Evolutionary conservation across 345 rosid species (phyloP).

Genomic region (Eucalyptus urophylla): DNA sequence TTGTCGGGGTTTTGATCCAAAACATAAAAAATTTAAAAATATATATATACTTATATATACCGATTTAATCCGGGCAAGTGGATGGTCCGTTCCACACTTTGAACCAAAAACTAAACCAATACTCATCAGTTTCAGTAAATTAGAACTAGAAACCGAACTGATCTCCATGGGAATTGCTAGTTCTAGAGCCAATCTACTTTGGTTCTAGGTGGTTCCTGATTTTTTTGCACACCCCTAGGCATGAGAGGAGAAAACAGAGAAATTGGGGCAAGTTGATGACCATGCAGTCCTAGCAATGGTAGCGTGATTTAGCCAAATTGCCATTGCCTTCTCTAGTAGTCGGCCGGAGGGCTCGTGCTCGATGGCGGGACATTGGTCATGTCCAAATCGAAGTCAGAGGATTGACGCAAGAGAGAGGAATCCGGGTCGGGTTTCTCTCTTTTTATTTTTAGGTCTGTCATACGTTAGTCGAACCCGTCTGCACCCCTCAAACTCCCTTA

Average conservation of each 20-base stretch:
- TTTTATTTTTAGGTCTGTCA: not conserved
- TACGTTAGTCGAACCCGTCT: not conserved
- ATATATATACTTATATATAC: too few relatives aligned
- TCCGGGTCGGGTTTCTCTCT: not conserved
- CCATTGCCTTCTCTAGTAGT: not conserved
- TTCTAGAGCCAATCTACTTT: not conserved
- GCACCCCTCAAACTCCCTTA: too few relatives aligned
- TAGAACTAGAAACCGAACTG: rapidly evolving
- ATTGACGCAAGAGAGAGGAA: not conserved
- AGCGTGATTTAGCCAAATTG: not conserved
- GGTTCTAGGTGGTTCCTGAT: too few relatives aligned
- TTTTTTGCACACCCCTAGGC: not conserved
- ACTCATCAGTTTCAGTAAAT: rapidly evolving
- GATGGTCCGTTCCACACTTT: too few relatives aligned
- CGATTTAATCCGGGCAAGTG: rapidly evolving
- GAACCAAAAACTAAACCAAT: too few relatives aligned
- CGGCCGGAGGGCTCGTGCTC: not conserved
- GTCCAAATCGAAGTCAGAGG: not conserved
- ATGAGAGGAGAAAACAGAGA: not conserved
- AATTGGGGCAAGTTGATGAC: not conserved
- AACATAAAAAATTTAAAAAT: too few relatives aligned
- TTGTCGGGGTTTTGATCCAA: not conserved
- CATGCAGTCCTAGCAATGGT: not conserved
- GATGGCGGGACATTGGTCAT: not conserved
- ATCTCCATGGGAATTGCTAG: not conserved